Percentiles rank a stretch among this genome's conserved stretches.
Conservation (phyloP, 2,329 filamentous ascomycete species). For the Hymenotorrendiella dingleyae region DNA sequence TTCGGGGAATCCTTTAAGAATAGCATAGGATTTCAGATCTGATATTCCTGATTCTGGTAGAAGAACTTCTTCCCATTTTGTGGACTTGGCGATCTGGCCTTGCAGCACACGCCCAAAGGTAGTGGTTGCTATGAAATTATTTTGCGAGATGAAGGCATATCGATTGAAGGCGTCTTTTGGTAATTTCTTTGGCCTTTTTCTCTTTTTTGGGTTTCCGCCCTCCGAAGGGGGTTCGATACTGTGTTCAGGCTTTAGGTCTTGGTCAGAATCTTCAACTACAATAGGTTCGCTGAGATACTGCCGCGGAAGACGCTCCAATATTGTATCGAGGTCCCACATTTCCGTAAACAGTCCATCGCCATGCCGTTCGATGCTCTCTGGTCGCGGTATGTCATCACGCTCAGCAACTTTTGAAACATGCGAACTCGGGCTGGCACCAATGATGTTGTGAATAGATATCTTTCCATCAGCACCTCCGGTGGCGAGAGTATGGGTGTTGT, state of each 20-base stretch:
- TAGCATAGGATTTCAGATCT: constrained; percentile 42
- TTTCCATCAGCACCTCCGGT: constrained; percentile 85
- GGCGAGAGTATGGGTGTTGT: constrained; percentile 31
- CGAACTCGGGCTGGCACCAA: background rate
- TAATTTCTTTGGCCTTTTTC: constrained; percentile 31
- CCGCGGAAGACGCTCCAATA: constrained; percentile 1
- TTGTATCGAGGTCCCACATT: constrained; percentile 11
- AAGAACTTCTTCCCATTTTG: constrained; percentile 27
- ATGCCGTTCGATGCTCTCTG: too few species aligned
- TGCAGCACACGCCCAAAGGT: constrained; percentile 55
- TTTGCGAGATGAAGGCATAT: constrained; percentile 55
- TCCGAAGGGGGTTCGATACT: too few species aligned
- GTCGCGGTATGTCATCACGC: too few species aligned
- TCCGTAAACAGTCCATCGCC: too few species aligned
- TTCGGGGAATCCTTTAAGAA: constrained; percentile 34
- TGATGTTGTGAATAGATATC: constrained; percentile 38
- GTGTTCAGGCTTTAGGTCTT: too few species aligned
- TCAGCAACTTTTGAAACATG: background rate
- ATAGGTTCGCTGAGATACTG: too few species aligned
- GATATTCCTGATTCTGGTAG: constrained; percentile 26
- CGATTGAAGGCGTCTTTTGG: constrained; percentile 47
- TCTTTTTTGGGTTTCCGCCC: constrained; percentile 12
- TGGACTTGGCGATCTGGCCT: constrained; percentile 27
- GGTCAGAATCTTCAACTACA: background rate
- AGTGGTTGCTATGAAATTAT: constrained; percentile 50